Base-by-base conservation (phyloP, 148 eudicot species). In the Pharnaceum exiguum region DNA sequence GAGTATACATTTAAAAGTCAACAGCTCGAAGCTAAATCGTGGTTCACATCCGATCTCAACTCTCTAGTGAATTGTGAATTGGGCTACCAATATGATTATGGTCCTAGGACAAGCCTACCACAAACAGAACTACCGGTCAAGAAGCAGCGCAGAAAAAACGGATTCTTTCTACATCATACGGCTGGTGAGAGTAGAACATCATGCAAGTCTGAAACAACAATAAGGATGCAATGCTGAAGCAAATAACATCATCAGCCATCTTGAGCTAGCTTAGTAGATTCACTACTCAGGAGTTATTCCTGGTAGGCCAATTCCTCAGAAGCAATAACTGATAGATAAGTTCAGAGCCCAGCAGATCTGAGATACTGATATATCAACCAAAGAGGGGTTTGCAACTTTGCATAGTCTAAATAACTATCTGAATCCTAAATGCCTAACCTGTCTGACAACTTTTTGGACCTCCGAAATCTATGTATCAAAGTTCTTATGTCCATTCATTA, bases 51-150 rank as follows among this genome's bases (percentile, higher is more conserved):
- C 25, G 27, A 50, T 44, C 55, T 19, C 42, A 35, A 40, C 37
- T 46, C 16, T 37, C 33, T 28, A 9, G n/a, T n/a, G 18, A 25
- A 42, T 19, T 7, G 50, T 2, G 49, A 46, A 6, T 17, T 25
- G 19, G 36, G 24, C 15, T 45, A 11, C 16, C 31, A 15, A 15
- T 7, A 52, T 11, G 15, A 13, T 30, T 36, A 23, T 12, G 25
- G 16, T 54, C 55, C 36, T n/a, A 50, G 58, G 48, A 31, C 42
- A 43, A 29, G 44, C 66, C 19, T 51, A 67, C 6, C 39, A 25
- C 24, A 52, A 33, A 21, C 2, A 11, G 5, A 1, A 26, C 32
- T 21, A 23, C 7, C 8, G 2, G 11, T 36, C n/a, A 33, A 18
- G 33, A 46, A 18, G 26, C 19, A 45, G 18, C 35, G 27, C 28